Base-by-base conservation (phyloP, 805 yeast genomes). In the Cyberlindnera subsufficiens region DNA sequence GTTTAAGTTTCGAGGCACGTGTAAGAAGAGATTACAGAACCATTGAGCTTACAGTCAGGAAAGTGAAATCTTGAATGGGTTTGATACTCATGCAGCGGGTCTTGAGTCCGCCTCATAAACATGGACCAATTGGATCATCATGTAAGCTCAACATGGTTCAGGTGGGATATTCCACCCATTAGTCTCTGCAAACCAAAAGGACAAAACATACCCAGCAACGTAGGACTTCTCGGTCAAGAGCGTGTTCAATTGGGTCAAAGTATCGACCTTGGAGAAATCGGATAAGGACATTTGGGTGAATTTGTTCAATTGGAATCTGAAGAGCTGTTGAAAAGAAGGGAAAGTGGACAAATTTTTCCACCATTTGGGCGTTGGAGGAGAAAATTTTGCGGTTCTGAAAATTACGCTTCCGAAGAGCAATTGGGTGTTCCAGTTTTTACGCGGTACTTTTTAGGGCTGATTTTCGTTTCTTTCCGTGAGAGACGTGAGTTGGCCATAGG, bases 51-150 rank as follows among this genome's bases (percentile, higher is more conserved):
- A 35, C 14, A n/a, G n/a, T 42, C 41, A 71, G 71, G 63, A 60
- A 61, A 66, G 68, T 65, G 69, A 62, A 62, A 32, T 60, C 65
- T 58, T 59, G 58, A 58, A 52, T 66, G 67, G 68, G 57, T 48
- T 72, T 82, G 80, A 80, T 86, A 85, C 90, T 86, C 95, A 87
- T 82, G 80, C 81, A 86, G 82, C 90, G 78, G 95, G 95, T 83
- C 91, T 85, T 85, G 78, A 82, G 70, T 72, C 87, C 95, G 82
- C 89, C 86, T 87, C 95, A 79, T 83, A 83, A 86, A 86, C 95
- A 86, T 90, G 95, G 95, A 86, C 95, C 95, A 86, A 82, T 74
- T 64, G 63, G 72, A 70, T 84, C 89, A 84, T 82, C 87, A 81
- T 75, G 42, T 51, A 49, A 41, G 36, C 32, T 17, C 17, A 27